Base-by-base conservation (phyloP, 495 filamentous ascomycete genomes). In the Neurospora sp. region DNA sequence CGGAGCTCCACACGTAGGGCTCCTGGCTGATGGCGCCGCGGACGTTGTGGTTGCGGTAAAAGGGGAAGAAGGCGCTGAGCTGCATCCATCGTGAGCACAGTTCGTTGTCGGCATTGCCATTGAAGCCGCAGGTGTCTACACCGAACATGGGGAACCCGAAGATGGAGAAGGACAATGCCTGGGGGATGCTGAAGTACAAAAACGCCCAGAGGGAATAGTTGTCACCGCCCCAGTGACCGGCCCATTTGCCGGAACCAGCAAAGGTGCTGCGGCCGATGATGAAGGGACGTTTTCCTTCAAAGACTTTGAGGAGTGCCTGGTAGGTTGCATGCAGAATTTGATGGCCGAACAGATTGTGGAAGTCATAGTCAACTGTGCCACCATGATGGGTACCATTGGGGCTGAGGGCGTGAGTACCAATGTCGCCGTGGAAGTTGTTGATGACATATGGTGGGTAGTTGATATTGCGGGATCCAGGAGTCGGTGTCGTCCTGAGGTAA, bases 81-180 rank as follows among this genome's bases (percentile, higher is more conserved):
- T 93, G 90, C 92, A 94, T 95, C 93, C 93, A 97, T 8, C 93
- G 87, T 70, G 88, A 88, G 78, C 93, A 97, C 12, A 97, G 87
- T 78, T 96, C 92, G 74, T 88, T 85, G 73, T 90, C 89, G 0
- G 86, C 82, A 75, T 96, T 93, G 39, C 88, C 88, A 37, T 82
- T 84, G 83, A 96, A 97, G 12, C 93, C 93, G 77, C 93, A 96
- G 9, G 91, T 91, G 73, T 94, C 92, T 8, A 89, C 88, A 14
- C 93, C 93, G 73, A 96, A 94, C 92, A 96, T 95, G 8, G 93
- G 93, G 17, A 96, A 90, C 68, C 92, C 93, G 73, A 94, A 95
- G 8, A 96, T 86, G 6, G 88, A 90, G 83, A 94, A 94, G 3
- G 89, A 90, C 0, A 96, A 81, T 0, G 92, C 93, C 79, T 97